Evolutionary conservation across 441 rosid species (phyloP).

Genomic region (Omphalea diandra): DNA sequence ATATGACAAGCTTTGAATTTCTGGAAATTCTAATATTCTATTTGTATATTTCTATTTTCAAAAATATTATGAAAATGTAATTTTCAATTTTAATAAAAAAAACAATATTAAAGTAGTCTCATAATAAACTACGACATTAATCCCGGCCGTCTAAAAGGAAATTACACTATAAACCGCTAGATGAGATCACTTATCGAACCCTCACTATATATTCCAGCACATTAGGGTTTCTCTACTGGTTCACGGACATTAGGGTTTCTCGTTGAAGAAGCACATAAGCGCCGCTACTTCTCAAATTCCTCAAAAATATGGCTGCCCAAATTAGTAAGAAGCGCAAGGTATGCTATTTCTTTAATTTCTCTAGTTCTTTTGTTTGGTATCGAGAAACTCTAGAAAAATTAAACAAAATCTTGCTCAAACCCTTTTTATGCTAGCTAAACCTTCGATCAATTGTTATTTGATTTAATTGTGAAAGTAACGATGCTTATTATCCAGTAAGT

Average conservation of each 20-base stretch:
- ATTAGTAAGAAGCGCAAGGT: slow-evolving; percentile 80
- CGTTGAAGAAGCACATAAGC: slow-evolving; percentile 1
- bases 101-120: too few species aligned
- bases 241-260: slow-evolving; percentile 18
- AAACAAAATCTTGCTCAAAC: neutral
- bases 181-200: neutral
- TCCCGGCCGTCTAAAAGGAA: slow-evolving; percentile 13
- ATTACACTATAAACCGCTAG: neutral
- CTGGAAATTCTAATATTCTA: too few species aligned
- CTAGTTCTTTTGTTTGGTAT: neutral
- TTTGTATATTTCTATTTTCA: too few species aligned
- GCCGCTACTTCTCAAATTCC: slow-evolving; percentile 7
- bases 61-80: too few species aligned
- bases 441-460: neutral
- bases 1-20: too few species aligned
- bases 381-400: neutral
- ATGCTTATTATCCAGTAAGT: too few species aligned
- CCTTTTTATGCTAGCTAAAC: neutral
- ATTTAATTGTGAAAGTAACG: too few species aligned
- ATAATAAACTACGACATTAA: too few species aligned
- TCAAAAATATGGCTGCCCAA: slow-evolving; percentile 55
- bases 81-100: too few species aligned
- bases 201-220: neutral
- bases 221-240: too few species aligned
- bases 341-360: neutral